Evolutionary conservation across 2,329 filamentous ascomycete genomes (phyloP).

Genomic region (Alternaria gansuensis): DNA sequence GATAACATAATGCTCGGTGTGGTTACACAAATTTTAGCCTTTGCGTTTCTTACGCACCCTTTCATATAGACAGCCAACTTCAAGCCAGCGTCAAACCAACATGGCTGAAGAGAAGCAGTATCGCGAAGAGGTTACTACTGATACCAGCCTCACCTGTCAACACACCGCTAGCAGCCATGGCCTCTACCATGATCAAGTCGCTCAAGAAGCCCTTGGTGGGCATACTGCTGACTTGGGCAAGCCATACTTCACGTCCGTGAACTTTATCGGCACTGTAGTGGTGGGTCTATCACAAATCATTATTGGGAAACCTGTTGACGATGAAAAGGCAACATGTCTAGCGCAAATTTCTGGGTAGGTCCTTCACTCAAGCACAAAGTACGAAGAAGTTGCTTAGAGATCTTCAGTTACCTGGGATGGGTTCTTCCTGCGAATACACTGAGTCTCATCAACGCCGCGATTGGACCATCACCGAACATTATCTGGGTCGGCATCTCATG

Average conservation of each 20-base stretch:
- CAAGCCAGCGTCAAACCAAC: slow-evolving; percentile 2
- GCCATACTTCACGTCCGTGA: slow-evolving; percentile 38
- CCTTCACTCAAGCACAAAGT: neutral
- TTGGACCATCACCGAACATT: slow-evolving; percentile 51
- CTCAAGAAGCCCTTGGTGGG: slow-evolving; percentile 41
- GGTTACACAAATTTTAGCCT: neutral
- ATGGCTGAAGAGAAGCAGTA: slow-evolving; percentile 37
- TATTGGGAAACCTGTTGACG: neutral
- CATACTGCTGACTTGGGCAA: slow-evolving; percentile 37
- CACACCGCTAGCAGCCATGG: slow-evolving; percentile 23
- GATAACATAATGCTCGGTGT: slow-evolving; percentile 14
- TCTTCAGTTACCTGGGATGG: slow-evolving; percentile 39
- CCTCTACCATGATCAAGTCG: slow-evolving; percentile 44
- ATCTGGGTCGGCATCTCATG: slow-evolving; percentile 52
- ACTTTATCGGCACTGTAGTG: slow-evolving; percentile 45
- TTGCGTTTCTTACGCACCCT: neutral
- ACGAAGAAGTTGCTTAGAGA: neutral
- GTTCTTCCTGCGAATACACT: slow-evolving; percentile 44
- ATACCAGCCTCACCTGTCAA: slow-evolving; percentile 15
- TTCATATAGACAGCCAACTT: neutral
- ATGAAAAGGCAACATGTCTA: slow-evolving; percentile 40
- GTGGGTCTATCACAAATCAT: slow-evolving; percentile 23
- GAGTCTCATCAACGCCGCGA: slow-evolving; percentile 50
- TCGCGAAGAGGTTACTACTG: slow-evolving; percentile 22
- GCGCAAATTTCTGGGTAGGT: slow-evolving; percentile 40